Conservation (phyloP, 352 stramenopile species). For the Hyaloperonospora arabidopsidis region DNA sequence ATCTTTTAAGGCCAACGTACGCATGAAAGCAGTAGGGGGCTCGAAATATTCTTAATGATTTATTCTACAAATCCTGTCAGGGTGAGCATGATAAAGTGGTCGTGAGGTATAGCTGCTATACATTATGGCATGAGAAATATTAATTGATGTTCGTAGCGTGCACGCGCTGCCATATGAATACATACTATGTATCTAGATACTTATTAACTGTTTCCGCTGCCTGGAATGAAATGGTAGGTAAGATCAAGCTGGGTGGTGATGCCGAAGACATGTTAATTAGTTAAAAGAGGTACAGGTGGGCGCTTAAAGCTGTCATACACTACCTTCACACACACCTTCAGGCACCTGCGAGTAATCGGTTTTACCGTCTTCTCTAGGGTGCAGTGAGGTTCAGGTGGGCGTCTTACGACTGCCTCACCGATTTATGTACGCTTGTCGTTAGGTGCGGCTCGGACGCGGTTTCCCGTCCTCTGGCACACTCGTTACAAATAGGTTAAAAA, state of each 20-base stretch:
- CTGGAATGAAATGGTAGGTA: slow-evolving; percentile 55
- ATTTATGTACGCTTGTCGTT: no score
- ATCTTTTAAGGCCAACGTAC: slow-evolving; percentile 26
- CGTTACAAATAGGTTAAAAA: no score
- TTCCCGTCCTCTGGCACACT: no score
- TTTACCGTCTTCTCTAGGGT: no score
- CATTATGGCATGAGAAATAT: not conserved
- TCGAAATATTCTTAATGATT: slow-evolving; percentile 31
- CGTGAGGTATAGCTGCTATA: slow-evolving; percentile 49
- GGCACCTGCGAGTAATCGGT: no score
- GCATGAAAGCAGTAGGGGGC: slow-evolving; percentile 31
- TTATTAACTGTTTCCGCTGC: slow-evolving; percentile 30
- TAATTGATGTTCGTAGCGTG: no score
- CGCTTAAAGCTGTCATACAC: no score
- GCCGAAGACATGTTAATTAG: slow-evolving; percentile 36
- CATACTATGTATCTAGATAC: slow-evolving; percentile 51
- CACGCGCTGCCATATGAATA: not conserved
- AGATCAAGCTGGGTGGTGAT: slow-evolving; percentile 57
- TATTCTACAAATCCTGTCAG: slow-evolving; percentile 67
- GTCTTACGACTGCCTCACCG: no score
- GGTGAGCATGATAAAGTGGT: slow-evolving; percentile 80
- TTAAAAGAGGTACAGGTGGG: no score
- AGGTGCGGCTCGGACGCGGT: no score
- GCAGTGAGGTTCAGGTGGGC: no score
- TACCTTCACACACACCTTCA: no score